Percentiles rank a stretch among this genome's conserved stretches.
Conservation (phyloP, 495 filamentous ascomycete genomes). For the Collariella sp. region DNA sequence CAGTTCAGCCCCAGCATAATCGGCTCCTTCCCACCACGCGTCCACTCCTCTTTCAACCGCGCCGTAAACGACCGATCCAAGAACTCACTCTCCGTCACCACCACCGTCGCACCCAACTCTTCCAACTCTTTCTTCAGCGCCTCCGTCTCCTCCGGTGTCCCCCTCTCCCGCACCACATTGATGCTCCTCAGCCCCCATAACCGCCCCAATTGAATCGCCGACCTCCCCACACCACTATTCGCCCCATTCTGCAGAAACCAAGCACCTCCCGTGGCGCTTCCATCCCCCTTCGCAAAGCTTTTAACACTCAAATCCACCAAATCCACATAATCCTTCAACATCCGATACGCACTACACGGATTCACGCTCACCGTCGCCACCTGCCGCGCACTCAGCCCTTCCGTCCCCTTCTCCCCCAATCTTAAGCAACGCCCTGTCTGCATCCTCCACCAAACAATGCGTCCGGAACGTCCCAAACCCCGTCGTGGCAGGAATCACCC, state of each 20-base stretch:
- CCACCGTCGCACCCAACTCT: conserved; percentile 66
- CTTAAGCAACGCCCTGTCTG: conserved; percentile 51
- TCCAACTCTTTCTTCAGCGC: conserved; percentile 60
- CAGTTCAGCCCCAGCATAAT: conserved; percentile 81
- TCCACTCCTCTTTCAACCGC: conserved; percentile 54
- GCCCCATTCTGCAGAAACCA: conserved; percentile 98
- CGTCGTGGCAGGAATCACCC: conserved; percentile 76
- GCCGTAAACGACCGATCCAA: conserved; percentile 51
- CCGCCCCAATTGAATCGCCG: conserved; percentile 73
- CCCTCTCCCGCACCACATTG: conserved; percentile 70
- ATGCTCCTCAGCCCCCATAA: conserved; percentile 82
- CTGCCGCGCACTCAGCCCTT: conserved; percentile 61
- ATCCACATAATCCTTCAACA: conserved; percentile 75
- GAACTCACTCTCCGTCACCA: conserved; percentile 72
- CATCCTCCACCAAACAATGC: conserved; percentile 60
- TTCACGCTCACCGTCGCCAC: conserved; percentile 84
- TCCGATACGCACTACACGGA: conserved; percentile 84
- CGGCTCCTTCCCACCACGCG: conserved; percentile 55
- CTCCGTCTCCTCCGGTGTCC: conserved; percentile 51
- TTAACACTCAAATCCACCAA: conserved; percentile 29
- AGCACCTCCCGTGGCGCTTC: conserved; percentile 46
- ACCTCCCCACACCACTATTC: conserved; percentile 82
- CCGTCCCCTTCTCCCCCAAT: conserved; percentile 45
- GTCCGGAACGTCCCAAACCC: conserved; percentile 90
- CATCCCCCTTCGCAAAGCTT: conserved; percentile 21